Evolutionary conservation across 2,329 filamentous ascomycete species (phyloP).

Genomic region (Penicillium sp.): DNA sequence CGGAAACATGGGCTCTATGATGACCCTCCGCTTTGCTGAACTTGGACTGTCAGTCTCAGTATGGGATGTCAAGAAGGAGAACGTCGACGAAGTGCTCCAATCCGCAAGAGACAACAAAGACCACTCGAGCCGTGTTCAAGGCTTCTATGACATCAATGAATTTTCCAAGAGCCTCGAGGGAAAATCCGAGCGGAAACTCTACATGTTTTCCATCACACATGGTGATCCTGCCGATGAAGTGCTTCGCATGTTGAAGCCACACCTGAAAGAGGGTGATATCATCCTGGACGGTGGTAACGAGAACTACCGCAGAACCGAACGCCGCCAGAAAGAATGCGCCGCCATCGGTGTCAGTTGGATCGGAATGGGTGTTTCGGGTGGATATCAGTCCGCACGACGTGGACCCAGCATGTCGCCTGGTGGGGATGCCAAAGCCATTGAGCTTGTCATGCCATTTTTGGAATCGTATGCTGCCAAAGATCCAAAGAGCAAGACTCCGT

Average conservation of each 20-base stretch:
- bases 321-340: constrained; percentile 56
- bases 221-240: constrained; percentile 39
- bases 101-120: constrained; percentile 24
- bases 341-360: constrained; percentile 61
- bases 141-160: constrained; percentile 35
- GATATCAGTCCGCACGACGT: constrained; percentile 63
- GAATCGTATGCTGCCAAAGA: constrained; percentile 62
- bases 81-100: constrained; percentile 33
- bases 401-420: constrained; percentile 67
- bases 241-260: constrained; percentile 43
- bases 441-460: constrained; percentile 59
- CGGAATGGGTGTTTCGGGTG: constrained; percentile 65
- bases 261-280: constrained; percentile 59
- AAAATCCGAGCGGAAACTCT: constrained; percentile 32
- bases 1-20: constrained; percentile 45
- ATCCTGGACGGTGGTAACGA: constrained; percentile 68
- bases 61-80: constrained; percentile 36
- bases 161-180: constrained; percentile 37
- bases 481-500: constrained; percentile 53
- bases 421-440: constrained; percentile 55
- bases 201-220: constrained; percentile 43
- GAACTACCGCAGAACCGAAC: constrained; percentile 61
- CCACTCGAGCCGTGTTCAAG: constrained; percentile 33
- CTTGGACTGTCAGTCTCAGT: constrained; percentile 39
- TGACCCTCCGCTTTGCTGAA: constrained; percentile 42